Base-by-base conservation (phyloP, 148 eudicot genomes). In the Vaccinium macrocarpon region DNA sequence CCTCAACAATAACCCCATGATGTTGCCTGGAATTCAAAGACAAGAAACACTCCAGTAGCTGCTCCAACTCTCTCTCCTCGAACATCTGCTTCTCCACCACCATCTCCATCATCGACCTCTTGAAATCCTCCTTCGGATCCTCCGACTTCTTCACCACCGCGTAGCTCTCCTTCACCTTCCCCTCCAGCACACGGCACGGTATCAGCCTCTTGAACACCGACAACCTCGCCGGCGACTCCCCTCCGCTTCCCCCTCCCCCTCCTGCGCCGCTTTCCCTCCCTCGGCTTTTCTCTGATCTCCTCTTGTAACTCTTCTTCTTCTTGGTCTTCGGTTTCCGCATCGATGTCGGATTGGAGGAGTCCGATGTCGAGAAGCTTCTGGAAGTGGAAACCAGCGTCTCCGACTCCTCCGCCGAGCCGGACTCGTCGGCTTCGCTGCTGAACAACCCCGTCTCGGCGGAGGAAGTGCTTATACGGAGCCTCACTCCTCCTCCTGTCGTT, bases 91-190 rank as follows among this genome's bases (percentile, higher is more conserved):
- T 96, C 92, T 94, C 98, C 72, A 92, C 56, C n/a, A 96, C 90
- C 99, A 96, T 96, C 84, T 96, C 99, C 89, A 86, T 87, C 97
- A 96, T 95, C 15, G 98, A 95, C 15, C 86, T 83, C 88, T 90
- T 89, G 87, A 95, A 95, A 78, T 94, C 99, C 79, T 91, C 93
- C 27, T 87, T 91, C 7, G 99, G 99, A 74, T 93, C 92, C 57
- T 88, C 91, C 1, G 97, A 91, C 15, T 79, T 89, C 87, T 94
- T 96, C 88, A 94, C 96, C 70, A 96, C 86, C 76, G 99, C 99
- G 27, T 85, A 90, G 49, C 98, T 95, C 78, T 94, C 98, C 85
- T 93, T 90, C 86, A 95, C 93, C 46, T 93, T 94, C 51, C 98
- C 98, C 13, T 94, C 96, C 73, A 89, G 12, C 66, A 88, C 89